Conservation (phyloP, 2,329 filamentous ascomycete species). For the Penicillium crustosum region DNA sequence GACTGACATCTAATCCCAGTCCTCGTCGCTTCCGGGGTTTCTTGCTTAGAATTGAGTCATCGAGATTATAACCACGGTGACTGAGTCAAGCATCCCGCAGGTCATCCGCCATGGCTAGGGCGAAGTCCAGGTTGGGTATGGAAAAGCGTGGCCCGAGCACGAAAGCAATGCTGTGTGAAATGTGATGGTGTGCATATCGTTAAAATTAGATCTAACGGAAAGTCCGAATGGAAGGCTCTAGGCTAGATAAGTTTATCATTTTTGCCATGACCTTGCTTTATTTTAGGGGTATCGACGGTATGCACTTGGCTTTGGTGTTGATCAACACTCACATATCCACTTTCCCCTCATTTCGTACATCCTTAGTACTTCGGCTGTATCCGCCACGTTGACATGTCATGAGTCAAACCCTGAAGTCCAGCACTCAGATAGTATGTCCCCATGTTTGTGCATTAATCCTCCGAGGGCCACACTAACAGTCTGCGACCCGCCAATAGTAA, state of each 20-base stretch:
- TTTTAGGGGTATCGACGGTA: neutral
- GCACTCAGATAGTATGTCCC: slow-evolving; percentile 25
- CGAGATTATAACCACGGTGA: slow-evolving; percentile 3
- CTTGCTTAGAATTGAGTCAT: slow-evolving; percentile 16
- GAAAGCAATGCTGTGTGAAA: slow-evolving; percentile 58
- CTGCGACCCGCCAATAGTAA: slow-evolving; percentile 26
- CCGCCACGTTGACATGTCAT: neutral
- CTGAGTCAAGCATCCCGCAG: slow-evolving; percentile 13
- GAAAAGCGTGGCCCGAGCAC: slow-evolving; percentile 82
- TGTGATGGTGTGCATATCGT: neutral
- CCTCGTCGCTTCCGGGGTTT: slow-evolving; percentile 12
- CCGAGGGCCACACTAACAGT: slow-evolving; percentile 9
- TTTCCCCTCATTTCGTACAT: neutral
- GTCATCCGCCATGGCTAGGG: slow-evolving; percentile 19
- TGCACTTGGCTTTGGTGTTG: neutral
- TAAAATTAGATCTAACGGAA: neutral
- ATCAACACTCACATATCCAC: neutral
- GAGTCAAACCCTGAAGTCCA: slow-evolving; percentile 20
- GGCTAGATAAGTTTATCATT: too few relatives aligned
- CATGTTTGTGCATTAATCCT: slow-evolving; percentile 17
- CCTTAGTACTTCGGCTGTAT: neutral
- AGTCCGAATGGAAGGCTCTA: too few relatives aligned
- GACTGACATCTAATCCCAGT: slow-evolving; percentile 17
- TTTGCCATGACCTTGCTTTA: neutral
- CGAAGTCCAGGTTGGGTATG: slow-evolving; percentile 68